A percentile compares a stretch with the other conserved stretches of the same genome.
phyloP scores from a whole-genome alignment of 2,329 filamentous ascomycete species.

The Cadophora sp. region DNA sequence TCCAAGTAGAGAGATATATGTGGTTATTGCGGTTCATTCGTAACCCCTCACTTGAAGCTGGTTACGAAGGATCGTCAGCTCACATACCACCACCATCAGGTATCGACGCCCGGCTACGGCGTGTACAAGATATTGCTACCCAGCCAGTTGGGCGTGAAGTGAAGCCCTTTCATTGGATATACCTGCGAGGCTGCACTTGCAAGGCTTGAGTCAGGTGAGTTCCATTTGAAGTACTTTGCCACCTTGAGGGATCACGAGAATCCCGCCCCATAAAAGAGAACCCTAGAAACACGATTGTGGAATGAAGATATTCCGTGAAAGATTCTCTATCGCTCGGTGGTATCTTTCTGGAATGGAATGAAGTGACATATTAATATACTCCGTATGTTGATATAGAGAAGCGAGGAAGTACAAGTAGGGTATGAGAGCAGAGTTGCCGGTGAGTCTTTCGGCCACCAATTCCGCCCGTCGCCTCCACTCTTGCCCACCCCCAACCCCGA shows the following conservation, averaged over 20 bases:
- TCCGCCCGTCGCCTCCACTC: background rate
- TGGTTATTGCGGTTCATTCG: background rate
- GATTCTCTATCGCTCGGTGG: too few species aligned
- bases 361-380: background rate
- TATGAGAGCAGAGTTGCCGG: background rate
- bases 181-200: slow-evolving; percentile 3
- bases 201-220: background rate
- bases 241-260: too few species aligned
- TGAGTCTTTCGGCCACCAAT: slow-evolving; percentile 8
- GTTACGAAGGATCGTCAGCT: background rate
- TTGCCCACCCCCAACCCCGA: background rate
- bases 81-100: background rate
- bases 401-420: too few species aligned
- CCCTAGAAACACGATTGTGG: too few species aligned
- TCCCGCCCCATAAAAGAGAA: background rate
- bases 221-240: background rate
- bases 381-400: background rate
- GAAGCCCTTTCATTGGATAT: background rate
- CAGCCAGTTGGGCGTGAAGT: background rate
- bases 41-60: background rate
- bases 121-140: background rate
- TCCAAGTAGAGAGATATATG: too few species aligned
- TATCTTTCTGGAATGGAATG: too few species aligned
- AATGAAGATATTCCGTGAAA: too few species aligned
- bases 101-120: background rate